phyloP scores from a whole-genome alignment of 306 rosid genomes.

The Quercus mongolica region DNA sequence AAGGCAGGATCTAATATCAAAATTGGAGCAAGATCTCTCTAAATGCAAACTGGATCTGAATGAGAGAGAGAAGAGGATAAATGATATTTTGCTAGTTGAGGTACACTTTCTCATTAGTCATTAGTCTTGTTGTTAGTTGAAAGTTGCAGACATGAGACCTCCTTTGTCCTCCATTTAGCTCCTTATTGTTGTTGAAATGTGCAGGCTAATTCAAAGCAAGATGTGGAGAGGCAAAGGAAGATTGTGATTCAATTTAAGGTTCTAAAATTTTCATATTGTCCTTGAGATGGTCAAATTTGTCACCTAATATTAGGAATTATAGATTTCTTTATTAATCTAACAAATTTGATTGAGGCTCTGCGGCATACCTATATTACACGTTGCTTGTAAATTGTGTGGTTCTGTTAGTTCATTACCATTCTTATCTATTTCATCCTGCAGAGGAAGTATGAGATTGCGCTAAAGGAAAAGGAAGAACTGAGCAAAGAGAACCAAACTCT shows the following conservation, averaged over 20 bases:
- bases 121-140: not conserved
- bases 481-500: constrained; percentile 69
- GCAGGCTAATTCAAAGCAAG: constrained; percentile 69
- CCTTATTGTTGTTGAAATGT: constrained; percentile 12
- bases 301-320: not conserved
- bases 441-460: constrained; percentile 47
- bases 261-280: not conserved
- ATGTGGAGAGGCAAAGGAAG: constrained; percentile 64
- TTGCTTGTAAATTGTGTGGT: not conserved
- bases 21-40: constrained; percentile 64
- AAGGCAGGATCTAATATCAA: constrained; percentile 49
- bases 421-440: constrained; percentile 26
- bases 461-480: constrained; percentile 74
- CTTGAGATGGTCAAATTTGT: not conserved
- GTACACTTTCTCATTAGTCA: constrained; percentile 25
- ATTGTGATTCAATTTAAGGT: constrained; percentile 56
- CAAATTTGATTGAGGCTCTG: not conserved
- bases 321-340: not conserved
- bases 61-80: constrained; percentile 68
- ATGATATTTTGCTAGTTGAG: constrained; percentile 54
- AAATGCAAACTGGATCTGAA: constrained; percentile 55
- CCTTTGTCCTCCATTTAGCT: not conserved
- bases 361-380: not conserved
- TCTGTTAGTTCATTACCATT: not conserved
- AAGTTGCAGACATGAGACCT: not conserved